Base-by-base conservation (phyloP, 179 eudicot genomes). In the Carnegiea gigantea region DNA sequence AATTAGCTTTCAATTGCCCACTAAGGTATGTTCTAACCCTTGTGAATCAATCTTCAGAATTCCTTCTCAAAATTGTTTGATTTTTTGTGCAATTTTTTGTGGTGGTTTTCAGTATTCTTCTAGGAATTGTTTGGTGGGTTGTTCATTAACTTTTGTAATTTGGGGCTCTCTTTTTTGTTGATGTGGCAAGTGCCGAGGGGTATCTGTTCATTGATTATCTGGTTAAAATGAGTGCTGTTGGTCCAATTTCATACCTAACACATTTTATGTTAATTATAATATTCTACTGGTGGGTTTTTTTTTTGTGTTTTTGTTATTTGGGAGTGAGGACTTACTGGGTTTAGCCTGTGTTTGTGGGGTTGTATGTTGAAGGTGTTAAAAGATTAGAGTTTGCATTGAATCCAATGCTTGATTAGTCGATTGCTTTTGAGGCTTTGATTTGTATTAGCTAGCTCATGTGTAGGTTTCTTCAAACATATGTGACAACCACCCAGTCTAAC, bases 181-280 rank as follows among this genome's bases (percentile, higher is more conserved):
- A 13, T 77, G 44, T 73, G 75, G 64, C 60, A 10, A n/a, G n/a
- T 71, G 43, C 26, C 78, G 12, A 1, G 84, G 77, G 80, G 79
- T 54, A 38, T 75, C 82, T 79, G 72, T 36, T 82, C 73, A 33
- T 64, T 86, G 77, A 78, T 85, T 81, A 36, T 73, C 9, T 77
- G 76, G 60, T 73, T 82, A 67, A 51, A 76, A 62, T 75, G 75
- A 82, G 82, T 86, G 70, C 54, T 46, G 57, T 49, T 60, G 82
- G 79, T 51, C 80, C 78, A 82, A 82, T 87, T 67, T 48, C 68
- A 80, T 77, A 83, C 88, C 83, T 85, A 78, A 65, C 57, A 75
- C 59, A n/a, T 80, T 59, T 46, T 28, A 62, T 9, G 38, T 80
- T 46, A 17, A 64, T 44, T n/a, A n/a, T 57, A 60, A 6, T 38